Conservation (phyloP, 768 basidiomycete species). For the Rhizopogon vinicolor region DNA sequence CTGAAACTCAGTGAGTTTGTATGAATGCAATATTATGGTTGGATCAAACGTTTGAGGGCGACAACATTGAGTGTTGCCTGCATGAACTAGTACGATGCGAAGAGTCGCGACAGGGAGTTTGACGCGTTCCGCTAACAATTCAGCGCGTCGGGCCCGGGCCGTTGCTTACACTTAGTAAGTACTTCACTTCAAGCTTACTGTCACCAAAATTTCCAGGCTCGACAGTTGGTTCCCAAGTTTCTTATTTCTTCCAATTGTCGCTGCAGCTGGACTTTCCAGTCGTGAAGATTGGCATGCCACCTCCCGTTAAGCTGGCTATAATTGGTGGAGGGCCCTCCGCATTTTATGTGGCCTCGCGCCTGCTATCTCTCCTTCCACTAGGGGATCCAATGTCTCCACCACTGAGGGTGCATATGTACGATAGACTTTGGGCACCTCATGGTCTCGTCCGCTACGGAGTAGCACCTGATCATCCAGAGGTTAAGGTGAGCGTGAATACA, state of each 20-base stretch:
- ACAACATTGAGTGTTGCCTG: conserved; percentile 62
- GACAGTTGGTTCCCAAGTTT: not conserved
- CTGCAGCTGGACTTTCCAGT: not conserved
- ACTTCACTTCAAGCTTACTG: too few species aligned
- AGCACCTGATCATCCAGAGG: conserved; percentile 97
- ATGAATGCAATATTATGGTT: conserved; percentile 4
- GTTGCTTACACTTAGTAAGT: not conserved
- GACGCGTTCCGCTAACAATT: not conserved
- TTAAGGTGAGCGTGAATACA: conserved; percentile 54
- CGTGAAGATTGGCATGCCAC: conserved; percentile 4
- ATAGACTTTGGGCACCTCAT: conserved; percentile 91
- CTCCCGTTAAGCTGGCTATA: conserved; percentile 75
- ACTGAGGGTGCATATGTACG: conserved; percentile 79
- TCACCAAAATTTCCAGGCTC: not conserved
- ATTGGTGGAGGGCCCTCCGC: conserved; percentile 96
- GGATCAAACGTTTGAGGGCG: conserved; percentile 42
- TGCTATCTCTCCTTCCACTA: conserved; percentile 61
- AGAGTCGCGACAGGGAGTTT: not conserved
- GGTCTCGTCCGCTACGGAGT: conserved; percentile 95
- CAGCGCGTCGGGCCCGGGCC: not conserved
- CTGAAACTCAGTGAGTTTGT: conserved; percentile 36
- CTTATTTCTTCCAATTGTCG: too few species aligned
- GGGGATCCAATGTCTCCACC: conserved; percentile 25
- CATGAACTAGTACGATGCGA: conserved; percentile 35
- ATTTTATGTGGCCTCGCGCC: conserved; percentile 86